A percentile compares a stretch with the other conserved stretches of the same genome.
These are phyloP conservation scores for Fusarium sp. DNA, from an alignment of 2,329 filamentous ascomycete genomes.

Conservation along the genomic window DNA sequence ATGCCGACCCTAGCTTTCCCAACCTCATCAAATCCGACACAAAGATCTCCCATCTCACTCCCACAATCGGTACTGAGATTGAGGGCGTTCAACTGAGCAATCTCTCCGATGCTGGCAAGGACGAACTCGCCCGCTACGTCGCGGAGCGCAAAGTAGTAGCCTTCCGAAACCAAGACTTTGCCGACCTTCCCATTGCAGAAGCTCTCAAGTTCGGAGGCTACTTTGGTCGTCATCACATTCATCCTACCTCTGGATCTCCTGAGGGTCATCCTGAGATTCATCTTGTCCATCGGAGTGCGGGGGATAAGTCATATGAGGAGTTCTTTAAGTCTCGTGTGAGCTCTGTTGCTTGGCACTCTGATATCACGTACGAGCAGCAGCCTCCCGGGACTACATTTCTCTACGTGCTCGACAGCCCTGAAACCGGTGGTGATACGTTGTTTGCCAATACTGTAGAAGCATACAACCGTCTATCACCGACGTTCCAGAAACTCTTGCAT, in stretches of 20 bases:
- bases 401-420: slow-evolving; percentile 86
- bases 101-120: slow-evolving; percentile 76
- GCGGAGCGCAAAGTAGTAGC: slow-evolving; percentile 83
- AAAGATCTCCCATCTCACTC: slow-evolving; percentile 73
- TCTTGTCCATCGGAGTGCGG: slow-evolving; percentile 78
- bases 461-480: slow-evolving; percentile 82
- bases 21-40: slow-evolving; percentile 72
- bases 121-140: slow-evolving; percentile 81
- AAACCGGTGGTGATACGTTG: slow-evolving; percentile 85
- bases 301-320: slow-evolving; percentile 62
- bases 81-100: slow-evolving; percentile 78
- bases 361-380: slow-evolving; percentile 89
- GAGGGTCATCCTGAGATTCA: slow-evolving; percentile 81
- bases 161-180: slow-evolving; percentile 82
- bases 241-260: slow-evolving; percentile 82
- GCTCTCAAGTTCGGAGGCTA: slow-evolving; percentile 79
- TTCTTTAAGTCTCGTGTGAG: slow-evolving; percentile 79
- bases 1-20: slow-evolving; percentile 76
- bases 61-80: slow-evolving; percentile 80
- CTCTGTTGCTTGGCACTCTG: slow-evolving; percentile 89
- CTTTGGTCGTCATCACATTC: slow-evolving; percentile 86
- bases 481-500: slow-evolving; percentile 83
- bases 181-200: slow-evolving; percentile 75
- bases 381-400: slow-evolving; percentile 92
- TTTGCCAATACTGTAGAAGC: slow-evolving; percentile 85